A percentile compares a stretch with the other conserved stretches of the same genome.
Evolutionary conservation across 2,329 filamentous ascomycete genomes (phyloP).

Genomic region (Fusarium verticillioides): DNA sequence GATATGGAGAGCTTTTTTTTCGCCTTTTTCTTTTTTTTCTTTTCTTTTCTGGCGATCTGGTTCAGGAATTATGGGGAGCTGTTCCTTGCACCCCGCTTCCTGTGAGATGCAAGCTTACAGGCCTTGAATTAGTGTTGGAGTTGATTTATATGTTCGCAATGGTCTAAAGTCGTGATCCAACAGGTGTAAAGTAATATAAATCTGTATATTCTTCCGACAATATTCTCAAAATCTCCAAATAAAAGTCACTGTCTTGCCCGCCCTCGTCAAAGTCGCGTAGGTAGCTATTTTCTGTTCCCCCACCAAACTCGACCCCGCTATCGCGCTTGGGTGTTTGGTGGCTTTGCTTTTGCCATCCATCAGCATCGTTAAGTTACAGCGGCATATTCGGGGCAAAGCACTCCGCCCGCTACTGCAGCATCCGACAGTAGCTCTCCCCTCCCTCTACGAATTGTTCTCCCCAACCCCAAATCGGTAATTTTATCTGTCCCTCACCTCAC

Average conservation of each 20-base stretch:
- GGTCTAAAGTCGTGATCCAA: fast-evolving
- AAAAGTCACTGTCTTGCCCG: slow-evolving; percentile 20
- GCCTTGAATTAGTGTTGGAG: not conserved
- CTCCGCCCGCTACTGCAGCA: slow-evolving; percentile 43
- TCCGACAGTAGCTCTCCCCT: slow-evolving; percentile 38
- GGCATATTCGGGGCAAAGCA: slow-evolving; percentile 42
- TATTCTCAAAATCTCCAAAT: not conserved
- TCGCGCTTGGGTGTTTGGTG: slow-evolving; percentile 23
- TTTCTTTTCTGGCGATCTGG: slow-evolving; percentile 35
- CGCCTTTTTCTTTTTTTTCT: not conserved
- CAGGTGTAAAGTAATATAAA: fast-evolving
- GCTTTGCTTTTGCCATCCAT: slow-evolving; percentile 29
- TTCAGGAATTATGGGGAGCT: slow-evolving; percentile 40
- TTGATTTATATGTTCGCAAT: not conserved
- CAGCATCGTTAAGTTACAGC: slow-evolving; percentile 18
- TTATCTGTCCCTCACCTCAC: slow-evolving; percentile 4
- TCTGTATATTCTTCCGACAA: not conserved
- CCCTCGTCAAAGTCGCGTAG: slow-evolving; percentile 29
- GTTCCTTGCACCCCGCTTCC: slow-evolving; percentile 37
- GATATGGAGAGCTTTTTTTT: slow-evolving; percentile 11
- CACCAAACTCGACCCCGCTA: slow-evolving; percentile 39
- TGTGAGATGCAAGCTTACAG: slow-evolving; percentile 16
- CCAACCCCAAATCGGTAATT: slow-evolving; percentile 22
- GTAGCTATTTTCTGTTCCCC: slow-evolving; percentile 34
- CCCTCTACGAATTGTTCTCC: slow-evolving; percentile 31